Base-by-base conservation (phyloP, 768 basidiomycete species). In the Tylopilus rubrobrunneus region DNA sequence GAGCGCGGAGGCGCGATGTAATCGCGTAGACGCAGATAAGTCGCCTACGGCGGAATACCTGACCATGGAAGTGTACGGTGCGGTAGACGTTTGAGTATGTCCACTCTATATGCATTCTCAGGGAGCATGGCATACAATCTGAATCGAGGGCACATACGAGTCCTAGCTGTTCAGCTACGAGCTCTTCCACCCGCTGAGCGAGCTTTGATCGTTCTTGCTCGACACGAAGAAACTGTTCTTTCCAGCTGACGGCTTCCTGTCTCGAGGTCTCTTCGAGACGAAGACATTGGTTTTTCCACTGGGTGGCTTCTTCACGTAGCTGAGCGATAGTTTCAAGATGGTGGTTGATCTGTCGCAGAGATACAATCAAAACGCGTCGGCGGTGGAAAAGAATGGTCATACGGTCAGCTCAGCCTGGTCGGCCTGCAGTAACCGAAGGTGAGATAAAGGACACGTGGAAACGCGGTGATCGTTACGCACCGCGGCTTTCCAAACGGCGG, bases 161-260 rank as follows among this genome's bases (percentile, higher is more conserved):
- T 27, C 49, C 15, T 23, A 76, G 64, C 41, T 74, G 74, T 48
- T 82, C 81, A 5, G 78, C 67, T 9, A 84, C 65, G 2, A 87
- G 75, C 50, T 86, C 84, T 43, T 85, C 83, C 10, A 85, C 65
- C 40, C 81, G 75, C 5, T 77, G 76, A 8, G 81, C 73, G 12
- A 88, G 76, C 6, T 76, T 74, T 29, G 76, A 79, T 51, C 86
- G 78, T 52, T 89, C 86, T 51, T 84, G 76, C 56, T 90, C 87
- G 43, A 87, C 85, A 15, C 86, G 81, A 36, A 84, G 72, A 66
- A 87, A 89, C 60, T 88, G 86, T 21, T 87, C 87, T 66, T 89
- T 89, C 88, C 88, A 90, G 60, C 85, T 85, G 49, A 76, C 74
- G 0, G 86, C 80, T 55, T 78, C 76, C 29, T 70, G 71, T 45